Evolutionary conservation across 192 early-diverging fungal species (phyloP).

Genomic region (Endogone sp.): DNA sequence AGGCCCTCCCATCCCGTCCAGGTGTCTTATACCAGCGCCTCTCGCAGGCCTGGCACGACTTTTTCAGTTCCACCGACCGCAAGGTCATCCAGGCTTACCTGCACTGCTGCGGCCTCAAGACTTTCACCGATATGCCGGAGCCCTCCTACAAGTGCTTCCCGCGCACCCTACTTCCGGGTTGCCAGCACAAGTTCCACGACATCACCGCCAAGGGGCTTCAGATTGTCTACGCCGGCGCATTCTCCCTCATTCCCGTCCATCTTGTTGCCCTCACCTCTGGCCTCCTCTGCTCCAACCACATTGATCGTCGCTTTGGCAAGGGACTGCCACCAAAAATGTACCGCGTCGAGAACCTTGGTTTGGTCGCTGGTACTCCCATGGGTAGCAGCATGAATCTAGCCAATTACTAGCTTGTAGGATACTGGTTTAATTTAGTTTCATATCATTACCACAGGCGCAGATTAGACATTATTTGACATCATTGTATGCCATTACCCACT

Average conservation of each 20-base stretch:
- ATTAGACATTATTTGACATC: too few relatives aligned
- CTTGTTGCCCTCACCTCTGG: conserved; percentile 37
- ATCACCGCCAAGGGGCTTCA: conserved; percentile 29
- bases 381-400: conserved; percentile 23
- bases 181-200: conserved; percentile 32
- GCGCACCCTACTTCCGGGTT: conserved; percentile 37
- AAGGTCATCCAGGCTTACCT: conserved; percentile 33
- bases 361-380: conserved; percentile 30
- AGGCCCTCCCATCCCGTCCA: not conserved
- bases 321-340: conserved; percentile 32
- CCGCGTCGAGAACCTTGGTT: conserved; percentile 29
- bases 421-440: too few relatives aligned
- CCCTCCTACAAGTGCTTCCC: conserved; percentile 46
- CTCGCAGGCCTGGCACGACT: conserved; percentile 35
- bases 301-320: conserved; percentile 37
- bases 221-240: conserved; percentile 38
- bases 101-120: conserved; percentile 45
- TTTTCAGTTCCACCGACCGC: conserved; percentile 14
- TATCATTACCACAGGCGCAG: too few relatives aligned
- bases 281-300: conserved; percentile 45
- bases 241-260: conserved; percentile 31
- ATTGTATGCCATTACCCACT: too few relatives aligned
- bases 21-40: conserved; percentile 5
- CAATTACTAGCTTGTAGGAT: too few relatives aligned
- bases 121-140: conserved; percentile 40